Percentiles rank a stretch among this genome's conserved stretches.
phyloP scores from a whole-genome alignment of 257 asterid genomes.

The Nicotiana knightiana region DNA sequence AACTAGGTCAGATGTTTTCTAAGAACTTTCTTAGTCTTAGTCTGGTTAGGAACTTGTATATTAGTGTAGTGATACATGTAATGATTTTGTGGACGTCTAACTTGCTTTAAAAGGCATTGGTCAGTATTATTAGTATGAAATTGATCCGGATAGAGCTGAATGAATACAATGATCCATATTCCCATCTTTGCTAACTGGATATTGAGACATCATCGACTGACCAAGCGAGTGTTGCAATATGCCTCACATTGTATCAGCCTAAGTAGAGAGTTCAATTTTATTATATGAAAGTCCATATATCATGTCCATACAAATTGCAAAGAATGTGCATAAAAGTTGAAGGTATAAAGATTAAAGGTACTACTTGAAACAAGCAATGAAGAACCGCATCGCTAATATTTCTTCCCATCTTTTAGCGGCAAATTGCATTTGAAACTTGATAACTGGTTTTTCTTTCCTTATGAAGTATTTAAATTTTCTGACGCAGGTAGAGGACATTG shows the following conservation, averaged over 20 bases:
- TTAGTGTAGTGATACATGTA: neutral
- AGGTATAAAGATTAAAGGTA: neutral
- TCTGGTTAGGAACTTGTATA: neutral
- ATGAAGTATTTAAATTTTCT: neutral
- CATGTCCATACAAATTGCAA: neutral
- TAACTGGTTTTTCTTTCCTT: no score
- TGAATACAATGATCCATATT: neutral
- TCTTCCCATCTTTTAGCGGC: neutral
- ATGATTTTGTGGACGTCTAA: neutral
- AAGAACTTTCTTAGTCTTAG: neutral
- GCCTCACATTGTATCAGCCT: neutral
- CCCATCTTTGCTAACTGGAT: neutral
- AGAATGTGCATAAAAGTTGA: neutral
- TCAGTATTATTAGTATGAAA: neutral
- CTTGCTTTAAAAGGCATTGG: neutral
- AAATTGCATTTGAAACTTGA: neutral
- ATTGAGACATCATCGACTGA: neutral
- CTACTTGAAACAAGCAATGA: neutral
- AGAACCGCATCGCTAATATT: neutral
- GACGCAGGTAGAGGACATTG: constrained; percentile 25
- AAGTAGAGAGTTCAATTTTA: neutral
- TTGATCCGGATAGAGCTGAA: neutral
- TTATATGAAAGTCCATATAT: neutral
- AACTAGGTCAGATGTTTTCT: neutral
- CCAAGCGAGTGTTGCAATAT: neutral